Evolutionary conservation across 2,329 filamentous ascomycete species (phyloP), one percentile per base, ranked within the genome.

Genomic region (Xylariaceae sp.): DNA sequence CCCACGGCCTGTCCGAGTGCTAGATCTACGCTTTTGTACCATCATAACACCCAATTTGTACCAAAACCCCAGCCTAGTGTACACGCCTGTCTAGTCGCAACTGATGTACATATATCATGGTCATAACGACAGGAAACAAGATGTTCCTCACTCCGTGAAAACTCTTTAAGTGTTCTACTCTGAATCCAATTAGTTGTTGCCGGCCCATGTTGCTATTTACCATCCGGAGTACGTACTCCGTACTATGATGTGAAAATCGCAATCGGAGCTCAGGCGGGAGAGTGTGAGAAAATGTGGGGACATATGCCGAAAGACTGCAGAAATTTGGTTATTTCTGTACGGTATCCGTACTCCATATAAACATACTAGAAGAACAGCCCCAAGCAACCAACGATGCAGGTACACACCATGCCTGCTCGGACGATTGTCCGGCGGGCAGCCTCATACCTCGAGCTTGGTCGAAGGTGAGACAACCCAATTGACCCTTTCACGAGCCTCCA

Each of bases 31-130:
- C 37, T 33, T 19, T 24, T 46, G 45, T 48, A 50, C 24, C 22
- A 44, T 45, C 43, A 37, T 15, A 31, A 36, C 27, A 13, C 31
- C 28, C 24, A n/a, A n/a, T n/a, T 31, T 49, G 42, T 46, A 51
- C 39, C 42, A 46, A 38, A 40, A 33, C 44, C 12, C 21, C 29
- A 39, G 32, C 37, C 40, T 45, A 44, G 38, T 48, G 45, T 52
- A 51, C 42, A 48, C 43, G 19, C 21, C 32, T 36, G 30, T 12
- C 14, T 36, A 7, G 5, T 19, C 17, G 19, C 12, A 25, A 9
- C 15, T 29, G 24, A 17, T 18, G 14, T 5, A 12, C 32, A 23
- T 19, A 19, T 12, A 19, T 23, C 6, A n/a, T 22, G 16, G 9
- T 13, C 15, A 24, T 24, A 17, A 3, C n/a, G 7, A 15, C 11